A percentile compares a stretch with the other conserved stretches of the same genome.
Conservation (phyloP, 2,329 filamentous ascomycete species). For the Bipolaris bicolor region DNA sequence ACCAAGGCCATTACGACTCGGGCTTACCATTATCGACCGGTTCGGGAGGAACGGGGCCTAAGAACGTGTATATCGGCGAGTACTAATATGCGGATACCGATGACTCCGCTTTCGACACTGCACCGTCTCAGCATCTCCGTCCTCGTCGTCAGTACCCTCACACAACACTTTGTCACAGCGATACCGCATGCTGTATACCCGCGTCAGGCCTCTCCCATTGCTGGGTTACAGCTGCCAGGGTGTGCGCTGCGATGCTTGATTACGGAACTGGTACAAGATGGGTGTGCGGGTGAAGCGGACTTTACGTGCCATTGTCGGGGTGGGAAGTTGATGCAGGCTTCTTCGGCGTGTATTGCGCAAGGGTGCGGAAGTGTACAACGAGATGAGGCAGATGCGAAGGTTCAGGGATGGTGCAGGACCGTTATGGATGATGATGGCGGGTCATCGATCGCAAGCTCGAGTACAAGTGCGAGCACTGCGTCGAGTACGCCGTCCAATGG, state of each 20-base stretch:
- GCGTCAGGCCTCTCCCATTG: conserved; percentile 9
- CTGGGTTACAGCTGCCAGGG: conserved; percentile 18
- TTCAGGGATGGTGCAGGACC: not conserved
- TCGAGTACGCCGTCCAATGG: not conserved
- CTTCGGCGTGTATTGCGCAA: conserved; percentile 19
- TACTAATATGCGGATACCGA: not conserved
- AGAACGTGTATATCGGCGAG: not conserved
- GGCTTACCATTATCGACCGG: not conserved
- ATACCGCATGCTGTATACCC: conserved; percentile 7
- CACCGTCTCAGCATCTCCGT: not conserved
- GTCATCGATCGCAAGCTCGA: not conserved
- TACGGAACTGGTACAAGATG: conserved; percentile 21
- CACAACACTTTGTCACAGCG: conserved; percentile 3
- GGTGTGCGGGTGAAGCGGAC: conserved; percentile 25
- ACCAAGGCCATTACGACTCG: not conserved
- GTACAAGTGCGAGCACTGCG: not conserved
- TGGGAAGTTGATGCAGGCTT: conserved; percentile 15
- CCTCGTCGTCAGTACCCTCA: conserved; percentile 1
- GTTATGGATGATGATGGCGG: not conserved
- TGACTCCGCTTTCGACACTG: not conserved
- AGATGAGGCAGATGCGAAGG: conserved; percentile 15
- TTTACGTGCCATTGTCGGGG: conserved; percentile 28
- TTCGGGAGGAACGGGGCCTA: not conserved
- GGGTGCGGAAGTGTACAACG: conserved; percentile 13
- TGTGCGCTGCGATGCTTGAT: conserved; percentile 31